Percentiles rank a stretch among this genome's conserved stretches.
These are phyloP conservation scores for Sclerospora graminicola DNA, from an alignment of 352 stramenopile species.

Conservation along the genomic window DNA sequence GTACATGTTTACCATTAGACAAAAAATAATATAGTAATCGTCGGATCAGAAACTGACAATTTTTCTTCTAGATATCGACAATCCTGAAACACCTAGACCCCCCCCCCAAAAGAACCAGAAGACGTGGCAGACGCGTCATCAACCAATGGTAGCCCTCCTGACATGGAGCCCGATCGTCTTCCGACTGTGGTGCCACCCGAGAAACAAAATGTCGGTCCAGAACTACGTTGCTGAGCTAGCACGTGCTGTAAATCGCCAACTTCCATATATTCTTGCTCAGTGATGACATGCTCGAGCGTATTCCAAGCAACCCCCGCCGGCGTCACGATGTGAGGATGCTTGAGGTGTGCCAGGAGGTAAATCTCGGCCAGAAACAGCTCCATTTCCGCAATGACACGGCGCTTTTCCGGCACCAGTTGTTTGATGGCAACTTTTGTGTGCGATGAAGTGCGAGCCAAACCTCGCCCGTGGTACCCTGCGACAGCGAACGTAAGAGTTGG, in stretches of 20 bases:
- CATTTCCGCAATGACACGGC: slow-evolving; percentile 44
- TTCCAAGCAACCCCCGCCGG: slow-evolving; percentile 59
- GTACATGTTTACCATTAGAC: no score
- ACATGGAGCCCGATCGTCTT: slow-evolving; percentile 10
- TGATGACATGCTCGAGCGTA: slow-evolving; percentile 56
- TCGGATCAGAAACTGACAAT: no score
- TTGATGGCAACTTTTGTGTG: slow-evolving; percentile 50
- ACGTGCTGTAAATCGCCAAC: slow-evolving; percentile 54
- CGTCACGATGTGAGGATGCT: slow-evolving; percentile 55
- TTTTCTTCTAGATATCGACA: no score
- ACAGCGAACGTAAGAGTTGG: slow-evolving; percentile 39
- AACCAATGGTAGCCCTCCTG: slow-evolving; percentile 6
- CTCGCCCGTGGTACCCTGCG: slow-evolving; percentile 44
- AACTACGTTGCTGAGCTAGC: slow-evolving; percentile 21
- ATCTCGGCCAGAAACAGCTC: slow-evolving; percentile 69
- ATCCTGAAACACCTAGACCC: no score
- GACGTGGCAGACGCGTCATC: slow-evolving; percentile 15
- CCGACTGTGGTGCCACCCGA: slow-evolving; percentile 1
- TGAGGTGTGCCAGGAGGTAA: slow-evolving; percentile 60
- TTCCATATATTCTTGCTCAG: slow-evolving; percentile 72
- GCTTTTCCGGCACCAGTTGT: slow-evolving; percentile 44
- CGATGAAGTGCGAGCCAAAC: slow-evolving; percentile 58
- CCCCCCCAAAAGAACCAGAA: slow-evolving; percentile 9
- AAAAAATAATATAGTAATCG: no score
- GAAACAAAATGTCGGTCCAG: slow-evolving; percentile 4